Evolutionary conservation across 1,139 yeast genomes (phyloP), one percentile per base, ranked within the genome.

Genomic region (Kodamaea plutei): DNA sequence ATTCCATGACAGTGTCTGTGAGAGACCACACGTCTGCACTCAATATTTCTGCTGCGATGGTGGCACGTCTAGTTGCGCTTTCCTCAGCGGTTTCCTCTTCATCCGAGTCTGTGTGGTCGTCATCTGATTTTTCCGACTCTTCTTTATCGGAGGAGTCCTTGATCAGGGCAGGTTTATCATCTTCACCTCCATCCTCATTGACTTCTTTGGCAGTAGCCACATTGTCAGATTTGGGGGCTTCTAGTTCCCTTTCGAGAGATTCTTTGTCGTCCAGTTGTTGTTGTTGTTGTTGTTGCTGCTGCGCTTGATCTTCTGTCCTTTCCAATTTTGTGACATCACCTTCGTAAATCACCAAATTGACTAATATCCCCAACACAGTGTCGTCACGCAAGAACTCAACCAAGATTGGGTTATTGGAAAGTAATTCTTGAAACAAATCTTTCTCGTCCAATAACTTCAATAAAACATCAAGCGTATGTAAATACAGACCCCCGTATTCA

Each of bases 1-100:
- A 76, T 47, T 84, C 93, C 82, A 91, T 82, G 30, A 91, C 80
- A 1, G 95, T 80, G 46, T 91, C 96, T 4, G 96, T 84, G 22
- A 93, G 69, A 4, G 95, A 84, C 96, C 96, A 91, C 6, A 88
- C 93, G 51, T 91, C 97, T 4, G 94, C 88, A 34, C 91, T 78
- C 25, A 91, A 66, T 26, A 91, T 82, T 52, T 93, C 98, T 2
- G 96, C 85, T 4, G 96, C 91, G 40, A 89, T 73, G 33, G 88
- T 83, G 4, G 96, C 93, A 47, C 87, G 71, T 43, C 89, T 71
- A 11, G 75, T 67, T 36, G 75, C 76, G 13, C 61, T 65, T 43
- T 80, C 84, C 33, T 74, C 78, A 8, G 53, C 57, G 6, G 67
- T 56, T 44, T 66, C 72, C 8, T 44, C 48, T 9, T 48, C 57